These are phyloP conservation scores for Pleodorina starrii DNA, from an alignment of 139 green algal genomes.

Conservation along the genomic window DNA sequence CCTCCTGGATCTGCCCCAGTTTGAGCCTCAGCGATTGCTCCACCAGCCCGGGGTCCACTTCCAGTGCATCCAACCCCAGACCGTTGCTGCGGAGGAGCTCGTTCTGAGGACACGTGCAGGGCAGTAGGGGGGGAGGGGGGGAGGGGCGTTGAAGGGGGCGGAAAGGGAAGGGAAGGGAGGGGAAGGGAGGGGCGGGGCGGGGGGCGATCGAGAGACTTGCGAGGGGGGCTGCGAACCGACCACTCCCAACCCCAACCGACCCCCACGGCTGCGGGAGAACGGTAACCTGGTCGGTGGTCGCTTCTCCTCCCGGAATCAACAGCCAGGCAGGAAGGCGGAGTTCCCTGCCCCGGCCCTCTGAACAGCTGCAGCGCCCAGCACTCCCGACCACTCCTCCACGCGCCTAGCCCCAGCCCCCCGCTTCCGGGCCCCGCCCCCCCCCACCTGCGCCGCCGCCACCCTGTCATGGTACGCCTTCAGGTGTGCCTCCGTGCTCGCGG, in stretches of 20 bases:
- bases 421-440: not conserved
- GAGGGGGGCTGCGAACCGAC: no score
- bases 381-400: not conserved
- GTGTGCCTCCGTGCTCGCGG: conserved; percentile 29
- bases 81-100: conserved; percentile 29
- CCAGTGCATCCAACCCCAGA: not conserved
- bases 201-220: not conserved
- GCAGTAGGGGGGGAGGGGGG: not conserved
- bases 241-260: no score
- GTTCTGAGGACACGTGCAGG: not conserved
- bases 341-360: no score
- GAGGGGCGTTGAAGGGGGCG: not conserved
- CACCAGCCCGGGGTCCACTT: not conserved
- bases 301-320: no score
- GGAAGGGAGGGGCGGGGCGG: not conserved
- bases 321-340: no score
- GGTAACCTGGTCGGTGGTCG: no score
- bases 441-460: conserved; percentile 37
- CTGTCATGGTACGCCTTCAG: conserved; percentile 16
- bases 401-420: not conserved
- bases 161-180: not conserved
- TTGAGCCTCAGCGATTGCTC: conserved; percentile 32
- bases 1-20: conserved; percentile 42
- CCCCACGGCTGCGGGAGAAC: no score
- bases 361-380: not conserved